These are phyloP conservation scores for Jasminum sambac DNA, from an alignment of 257 asterid genomes.

Conservation along the genomic window DNA sequence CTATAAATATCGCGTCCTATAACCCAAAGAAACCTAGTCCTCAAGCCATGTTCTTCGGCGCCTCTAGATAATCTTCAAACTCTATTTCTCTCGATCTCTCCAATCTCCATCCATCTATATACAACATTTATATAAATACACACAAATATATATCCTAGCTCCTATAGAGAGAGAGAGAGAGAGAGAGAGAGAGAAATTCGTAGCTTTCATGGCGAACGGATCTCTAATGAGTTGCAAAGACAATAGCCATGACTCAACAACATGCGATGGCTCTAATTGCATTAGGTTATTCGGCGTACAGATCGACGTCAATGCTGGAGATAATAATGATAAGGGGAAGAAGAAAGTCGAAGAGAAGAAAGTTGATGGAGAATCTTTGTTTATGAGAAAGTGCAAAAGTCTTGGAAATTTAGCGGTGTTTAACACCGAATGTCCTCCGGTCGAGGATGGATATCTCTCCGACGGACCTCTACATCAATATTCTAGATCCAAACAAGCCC, in stretches of 20 bases:
- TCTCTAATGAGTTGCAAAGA: constrained; percentile 28
- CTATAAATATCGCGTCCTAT: not conserved
- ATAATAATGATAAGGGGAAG: not conserved
- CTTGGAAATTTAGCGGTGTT: constrained; percentile 34
- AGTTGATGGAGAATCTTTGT: not conserved
- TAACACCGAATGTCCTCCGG: constrained; percentile 16
- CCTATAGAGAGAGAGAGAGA: not conserved
- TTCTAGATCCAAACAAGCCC: constrained; percentile 19
- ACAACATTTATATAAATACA: too few relatives aligned
- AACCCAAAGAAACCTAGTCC: constrained; percentile 23
- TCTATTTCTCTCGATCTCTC: constrained; percentile 2
- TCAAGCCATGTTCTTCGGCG: constrained; percentile 22
- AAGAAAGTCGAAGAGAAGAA: too few relatives aligned
- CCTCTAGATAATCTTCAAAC: not conserved
- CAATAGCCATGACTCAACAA: constrained; percentile 36
- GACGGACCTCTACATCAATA: constrained; percentile 39
- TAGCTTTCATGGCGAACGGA: constrained; percentile 31
- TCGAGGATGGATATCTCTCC: constrained; percentile 42
- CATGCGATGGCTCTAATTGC: constrained; percentile 34
- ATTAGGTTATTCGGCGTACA: constrained; percentile 60
- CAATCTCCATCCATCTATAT: not conserved
- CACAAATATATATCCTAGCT: too few relatives aligned
- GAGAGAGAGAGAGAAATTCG: not conserved
- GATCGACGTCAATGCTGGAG: constrained; percentile 34
- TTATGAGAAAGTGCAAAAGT: constrained; percentile 51